These are phyloP conservation scores for Apodospora peruviana DNA, from an alignment of 495 filamentous ascomycete genomes.

Conservation along the genomic window DNA sequence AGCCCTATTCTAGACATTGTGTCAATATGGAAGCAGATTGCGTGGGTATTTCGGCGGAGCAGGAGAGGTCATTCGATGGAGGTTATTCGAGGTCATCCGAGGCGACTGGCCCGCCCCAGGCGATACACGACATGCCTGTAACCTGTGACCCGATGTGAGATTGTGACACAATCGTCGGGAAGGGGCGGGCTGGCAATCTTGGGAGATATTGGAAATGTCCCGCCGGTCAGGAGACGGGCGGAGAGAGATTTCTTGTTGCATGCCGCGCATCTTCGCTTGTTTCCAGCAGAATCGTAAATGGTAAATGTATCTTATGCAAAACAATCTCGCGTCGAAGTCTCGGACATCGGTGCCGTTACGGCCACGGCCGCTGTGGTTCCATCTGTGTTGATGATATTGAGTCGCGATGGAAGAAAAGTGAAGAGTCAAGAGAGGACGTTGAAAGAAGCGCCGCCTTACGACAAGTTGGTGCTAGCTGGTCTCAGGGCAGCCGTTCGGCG, in stretches of 20 bases:
- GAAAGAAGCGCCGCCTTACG: background rate
- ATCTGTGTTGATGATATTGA: too few relatives aligned
- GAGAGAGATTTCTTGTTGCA: background rate
- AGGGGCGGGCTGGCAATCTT: constrained; percentile 7
- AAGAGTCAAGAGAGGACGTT: too few relatives aligned
- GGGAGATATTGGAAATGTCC: constrained; percentile 1
- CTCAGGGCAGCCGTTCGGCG: too few relatives aligned
- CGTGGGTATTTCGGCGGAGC: background rate
- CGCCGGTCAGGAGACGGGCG: constrained; percentile 2
- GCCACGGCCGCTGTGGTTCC: too few relatives aligned
- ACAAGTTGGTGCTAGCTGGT: background rate
- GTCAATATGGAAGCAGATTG: constrained; percentile 7
- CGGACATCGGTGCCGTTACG: too few relatives aligned
- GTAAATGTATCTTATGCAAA: background rate
- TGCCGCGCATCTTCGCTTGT: constrained; percentile 1
- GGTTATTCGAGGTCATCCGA: background rate
- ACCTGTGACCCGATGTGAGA: too few relatives aligned
- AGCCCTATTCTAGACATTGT: background rate
- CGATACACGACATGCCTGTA: too few relatives aligned
- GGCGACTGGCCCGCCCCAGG: background rate
- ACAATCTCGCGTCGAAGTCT: background rate
- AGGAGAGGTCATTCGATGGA: background rate
- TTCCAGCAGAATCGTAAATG: background rate
- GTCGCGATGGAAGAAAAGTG: too few relatives aligned
- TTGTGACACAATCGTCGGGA: constrained; percentile 14